Evolutionary conservation across 805 yeast genomes (phyloP).

Genomic region (Cyberlindnera bimundalis): DNA sequence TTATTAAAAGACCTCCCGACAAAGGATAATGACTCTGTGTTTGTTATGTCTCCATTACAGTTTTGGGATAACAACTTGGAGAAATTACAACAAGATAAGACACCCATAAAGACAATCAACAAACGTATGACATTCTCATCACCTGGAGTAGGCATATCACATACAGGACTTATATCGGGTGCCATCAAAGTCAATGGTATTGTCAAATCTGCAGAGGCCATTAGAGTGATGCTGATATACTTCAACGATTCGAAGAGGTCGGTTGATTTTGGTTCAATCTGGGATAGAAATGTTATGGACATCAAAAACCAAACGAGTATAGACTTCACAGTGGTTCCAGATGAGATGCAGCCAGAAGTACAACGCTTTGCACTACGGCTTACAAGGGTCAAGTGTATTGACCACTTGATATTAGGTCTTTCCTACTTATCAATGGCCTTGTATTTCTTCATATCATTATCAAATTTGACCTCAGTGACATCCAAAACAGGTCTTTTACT

Average conservation of each 20-base stretch:
- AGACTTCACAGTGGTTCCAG: slow-evolving; percentile 2
- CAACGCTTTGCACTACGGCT: slow-evolving; percentile 12
- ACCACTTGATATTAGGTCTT: slow-evolving; percentile 24
- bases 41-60: slow-evolving; percentile 39
- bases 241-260: slow-evolving; percentile 9
- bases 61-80: slow-evolving; percentile 39
- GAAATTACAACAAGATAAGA: slow-evolving; percentile 30
- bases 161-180: slow-evolving; percentile 35
- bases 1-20: slow-evolving; percentile 26
- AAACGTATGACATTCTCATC: slow-evolving; percentile 13
- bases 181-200: slow-evolving; percentile 41
- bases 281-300: slow-evolving; percentile 32
- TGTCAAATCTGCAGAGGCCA: slow-evolving; percentile 37
- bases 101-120: slow-evolving; percentile 39
- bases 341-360: background rate
- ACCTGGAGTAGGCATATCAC: slow-evolving; percentile 1
- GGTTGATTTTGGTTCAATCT: slow-evolving; percentile 21
- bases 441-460: slow-evolving; percentile 36
- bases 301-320: slow-evolving; percentile 14
- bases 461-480: slow-evolving; percentile 39
- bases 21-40: slow-evolving; percentile 4
- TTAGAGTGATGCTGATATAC: slow-evolving; percentile 36
- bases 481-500: slow-evolving; percentile 44
- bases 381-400: slow-evolving; percentile 20
- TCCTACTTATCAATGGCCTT: slow-evolving; percentile 30